These are phyloP conservation scores for Onygenales sp. DNA, from an alignment of 2,329 filamentous ascomycete genomes.

Conservation along the genomic window DNA sequence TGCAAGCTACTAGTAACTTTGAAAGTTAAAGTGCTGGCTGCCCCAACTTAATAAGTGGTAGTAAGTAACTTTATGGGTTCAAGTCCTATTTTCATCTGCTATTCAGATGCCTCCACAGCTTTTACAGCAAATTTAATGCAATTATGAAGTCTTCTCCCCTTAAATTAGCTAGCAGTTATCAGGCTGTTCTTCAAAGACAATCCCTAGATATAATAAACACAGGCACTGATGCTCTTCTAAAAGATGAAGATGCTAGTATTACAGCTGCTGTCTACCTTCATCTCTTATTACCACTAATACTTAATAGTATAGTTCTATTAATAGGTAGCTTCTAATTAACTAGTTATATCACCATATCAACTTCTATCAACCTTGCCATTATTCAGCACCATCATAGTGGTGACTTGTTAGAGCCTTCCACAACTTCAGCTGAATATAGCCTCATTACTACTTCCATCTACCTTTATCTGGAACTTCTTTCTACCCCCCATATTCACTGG, in stretches of 20 bases:
- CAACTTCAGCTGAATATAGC: not conserved
- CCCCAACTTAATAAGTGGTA: no score
- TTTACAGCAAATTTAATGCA: not conserved
- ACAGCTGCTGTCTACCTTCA: not conserved
- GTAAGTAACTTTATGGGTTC: no score
- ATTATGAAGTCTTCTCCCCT: no score
- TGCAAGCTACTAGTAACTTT: no score
- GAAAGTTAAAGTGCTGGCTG: no score
- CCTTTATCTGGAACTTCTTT: not conserved
- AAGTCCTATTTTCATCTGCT: not conserved
- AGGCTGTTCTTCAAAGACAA: no score
- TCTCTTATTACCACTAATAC: not conserved
- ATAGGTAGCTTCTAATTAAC: not conserved
- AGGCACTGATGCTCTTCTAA: not conserved
- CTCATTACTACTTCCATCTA: not conserved
- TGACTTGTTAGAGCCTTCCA: not conserved
- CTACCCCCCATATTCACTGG: not conserved
- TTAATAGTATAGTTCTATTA: not conserved
- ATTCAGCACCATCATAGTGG: not conserved
- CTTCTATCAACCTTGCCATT: not conserved
- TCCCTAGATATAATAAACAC: no score
- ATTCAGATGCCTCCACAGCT: not conserved
- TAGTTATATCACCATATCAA: not conserved
- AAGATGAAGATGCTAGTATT: not conserved
- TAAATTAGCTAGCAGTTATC: no score